Percentiles rank a stretch among this genome's conserved stretches.
phyloP scores from a whole-genome alignment of 148 eudicot species.

The Fagopyrum tataricum region DNA sequence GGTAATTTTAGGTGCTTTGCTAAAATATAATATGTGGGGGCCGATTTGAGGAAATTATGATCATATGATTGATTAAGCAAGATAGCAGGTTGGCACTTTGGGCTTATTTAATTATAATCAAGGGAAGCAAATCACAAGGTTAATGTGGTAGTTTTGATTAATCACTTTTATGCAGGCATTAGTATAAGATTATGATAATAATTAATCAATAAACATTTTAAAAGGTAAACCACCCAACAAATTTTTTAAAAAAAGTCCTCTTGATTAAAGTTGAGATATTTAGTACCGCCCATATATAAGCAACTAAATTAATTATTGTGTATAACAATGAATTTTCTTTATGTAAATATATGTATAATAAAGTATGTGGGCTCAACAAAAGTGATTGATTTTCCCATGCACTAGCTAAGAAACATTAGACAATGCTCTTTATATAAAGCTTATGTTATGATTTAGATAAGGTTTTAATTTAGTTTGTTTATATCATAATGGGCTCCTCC shows the following conservation, averaged over 20 bases:
- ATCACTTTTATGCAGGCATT: conserved; percentile 11
- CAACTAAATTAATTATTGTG: not conserved
- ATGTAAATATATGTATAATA: not conserved
- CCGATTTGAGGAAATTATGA: not conserved
- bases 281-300: not conserved
- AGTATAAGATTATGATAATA: not conserved
- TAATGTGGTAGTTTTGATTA: conserved; percentile 1
- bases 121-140: not conserved
- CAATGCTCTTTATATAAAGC: not conserved
- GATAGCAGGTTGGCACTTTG: not conserved
- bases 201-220: not conserved
- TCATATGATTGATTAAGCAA: conserved; percentile 8
- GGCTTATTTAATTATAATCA: not conserved
- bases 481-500: no score
- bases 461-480: not conserved
- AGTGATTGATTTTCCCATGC: conserved; percentile 9
- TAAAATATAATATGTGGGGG: not conserved
- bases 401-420: not conserved
- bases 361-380: conserved; percentile 7
- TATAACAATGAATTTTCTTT: not conserved
- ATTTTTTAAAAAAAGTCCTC: not conserved
- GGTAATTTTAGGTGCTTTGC: no score
- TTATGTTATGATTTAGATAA: not conserved
- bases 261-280: conserved; percentile 11
- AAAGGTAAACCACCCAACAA: conserved; percentile 12